Percentiles rank a stretch among this genome's conserved stretches.
Evolutionary conservation across 2,329 filamentous ascomycete species (phyloP).

Genomic region (Paracoccidioides brasiliensis): DNA sequence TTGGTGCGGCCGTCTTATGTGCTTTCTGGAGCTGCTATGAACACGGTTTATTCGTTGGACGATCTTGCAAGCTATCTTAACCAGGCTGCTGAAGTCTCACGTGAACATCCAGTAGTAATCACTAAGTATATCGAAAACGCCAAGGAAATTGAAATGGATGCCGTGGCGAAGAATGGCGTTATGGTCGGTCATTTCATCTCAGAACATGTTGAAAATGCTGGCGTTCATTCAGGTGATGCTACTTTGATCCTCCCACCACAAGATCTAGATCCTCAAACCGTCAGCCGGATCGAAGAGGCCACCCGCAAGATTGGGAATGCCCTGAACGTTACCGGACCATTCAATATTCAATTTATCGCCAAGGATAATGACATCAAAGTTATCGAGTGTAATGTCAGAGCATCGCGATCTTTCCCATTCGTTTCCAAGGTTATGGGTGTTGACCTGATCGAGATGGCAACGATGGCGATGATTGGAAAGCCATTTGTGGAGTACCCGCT

Average conservation of each 20-base stretch:
- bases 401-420: slow-evolving; percentile 92
- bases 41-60: slow-evolving; percentile 93
- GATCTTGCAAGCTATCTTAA: slow-evolving; percentile 79
- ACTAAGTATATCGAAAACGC: slow-evolving; percentile 99
- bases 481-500: slow-evolving; percentile 73
- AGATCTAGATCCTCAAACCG: slow-evolving; percentile 79
- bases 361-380: slow-evolving; percentile 99
- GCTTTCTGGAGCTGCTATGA: slow-evolving; percentile 94
- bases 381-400: slow-evolving; percentile 96
- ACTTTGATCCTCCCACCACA: slow-evolving; percentile 91
- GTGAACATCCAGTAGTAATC: slow-evolving; percentile 93
- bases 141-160: slow-evolving; percentile 99
- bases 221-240: slow-evolving; percentile 95
- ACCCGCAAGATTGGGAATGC: slow-evolving; percentile 90
- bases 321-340: slow-evolving; percentile 89
- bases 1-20: slow-evolving; percentile 94
- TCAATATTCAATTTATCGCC: slow-evolving; percentile 98
- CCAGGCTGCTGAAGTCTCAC: slow-evolving; percentile 84
- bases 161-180: slow-evolving; percentile 77
- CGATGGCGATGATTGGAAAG: slow-evolving; percentile 83
- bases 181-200: slow-evolving; percentile 95
- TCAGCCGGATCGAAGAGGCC: slow-evolving; percentile 82
- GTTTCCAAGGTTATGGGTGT: slow-evolving; percentile 98
- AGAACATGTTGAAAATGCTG: slow-evolving; percentile 96
- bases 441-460: slow-evolving; percentile 96